Base-by-base conservation (phyloP, 148 eudicot species). In the Bassia scoparia region DNA sequence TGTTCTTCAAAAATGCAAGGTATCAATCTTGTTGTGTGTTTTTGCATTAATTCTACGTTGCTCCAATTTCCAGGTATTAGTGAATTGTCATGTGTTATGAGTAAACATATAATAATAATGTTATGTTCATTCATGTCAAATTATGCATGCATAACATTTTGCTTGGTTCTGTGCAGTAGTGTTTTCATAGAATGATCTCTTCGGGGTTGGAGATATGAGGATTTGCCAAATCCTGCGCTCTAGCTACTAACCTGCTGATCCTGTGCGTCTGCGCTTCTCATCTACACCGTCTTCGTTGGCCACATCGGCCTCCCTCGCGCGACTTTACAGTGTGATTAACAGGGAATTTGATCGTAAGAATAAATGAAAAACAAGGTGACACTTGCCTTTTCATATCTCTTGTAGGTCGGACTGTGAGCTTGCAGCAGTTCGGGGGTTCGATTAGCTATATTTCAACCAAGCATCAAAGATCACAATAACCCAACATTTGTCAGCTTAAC, bases 241-340 rank as follows among this genome's bases (percentile, higher is more conserved):
- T 93, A 75, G 98, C 98, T 75, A n/a, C n/a, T 84, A 90, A 65
- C 93, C 93, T 66, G 98, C 98, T 69, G 98, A 93, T 79, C 98
- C 98, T 74, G 77, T 93, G n/a, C n/a, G n/a, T n/a, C n/a, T 67
- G 96, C 98, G 53, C 89, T 97, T 64, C 84, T 93, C 66, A 94
- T 94, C 26, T 96, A 91, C 84, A 91, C 98, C 4, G 87, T 89
- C 17, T 94, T 94, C 52, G 82, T 94, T 37, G 98, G 97, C 48
- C 93, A 78, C 53, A 74, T 94, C 79, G 98, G 98, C 90, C 70
- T 35, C 68, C 16, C 15, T n/a, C n/a, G n/a, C n/a, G n/a, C n/a
- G n/a, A n/a, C n/a, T n/a, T n/a, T n/a, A n/a, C n/a, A n/a, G n/a
- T n/a, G n/a, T n/a, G n/a, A n/a, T n/a, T n/a, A n/a, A n/a, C n/a